Evolutionary conservation across 495 filamentous ascomycete genomes (phyloP).

Genomic region (Staphylotrichum longicolle): DNA sequence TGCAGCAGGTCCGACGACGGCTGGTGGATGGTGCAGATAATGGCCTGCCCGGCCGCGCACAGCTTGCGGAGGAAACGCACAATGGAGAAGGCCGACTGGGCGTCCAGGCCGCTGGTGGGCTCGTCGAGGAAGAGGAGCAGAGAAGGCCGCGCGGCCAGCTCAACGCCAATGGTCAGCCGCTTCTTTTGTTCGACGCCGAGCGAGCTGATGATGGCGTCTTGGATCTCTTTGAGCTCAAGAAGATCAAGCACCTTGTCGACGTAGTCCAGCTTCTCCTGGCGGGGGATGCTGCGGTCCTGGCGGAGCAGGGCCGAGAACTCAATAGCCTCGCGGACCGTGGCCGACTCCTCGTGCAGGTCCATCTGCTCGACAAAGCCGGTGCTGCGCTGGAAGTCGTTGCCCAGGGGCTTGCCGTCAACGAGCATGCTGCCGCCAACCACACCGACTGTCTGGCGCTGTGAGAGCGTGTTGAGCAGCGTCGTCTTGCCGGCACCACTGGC

Average conservation of each 20-base stretch:
- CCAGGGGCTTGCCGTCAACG: conserved; percentile 70
- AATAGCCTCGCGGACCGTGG: conserved; percentile 83
- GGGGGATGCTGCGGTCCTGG: conserved; percentile 63
- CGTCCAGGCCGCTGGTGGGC: conserved; percentile 81
- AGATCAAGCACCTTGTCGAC: conserved; percentile 86
- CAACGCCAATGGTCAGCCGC: conserved; percentile 84
- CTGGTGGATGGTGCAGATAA: conserved; percentile 76
- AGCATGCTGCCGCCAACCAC: conserved; percentile 72
- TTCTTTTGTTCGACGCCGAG: conserved; percentile 63
- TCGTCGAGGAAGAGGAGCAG: conserved; percentile 76
- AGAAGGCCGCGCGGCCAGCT: conserved; percentile 82
- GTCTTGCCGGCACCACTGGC: conserved; percentile 81
- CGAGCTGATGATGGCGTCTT: conserved; percentile 79
- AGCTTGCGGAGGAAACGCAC: conserved; percentile 84
- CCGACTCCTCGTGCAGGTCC: conserved; percentile 77
- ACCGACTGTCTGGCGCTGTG: conserved; percentile 72
- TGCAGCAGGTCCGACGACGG: conserved; percentile 72
- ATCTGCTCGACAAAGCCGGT: conserved; percentile 88
- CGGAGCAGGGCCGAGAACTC: conserved; percentile 77
- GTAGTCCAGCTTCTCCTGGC: conserved; percentile 74
- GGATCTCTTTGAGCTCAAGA: conserved; percentile 75
- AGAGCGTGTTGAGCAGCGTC: conserved; percentile 63
- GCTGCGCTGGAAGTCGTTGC: conserved; percentile 69
- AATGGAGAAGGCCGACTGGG: conserved; percentile 78
- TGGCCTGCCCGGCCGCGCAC: conserved; percentile 68